These are phyloP conservation scores for Lactarius evosmus DNA, from an alignment of 768 basidiomycete species.

Conservation along the genomic window DNA sequence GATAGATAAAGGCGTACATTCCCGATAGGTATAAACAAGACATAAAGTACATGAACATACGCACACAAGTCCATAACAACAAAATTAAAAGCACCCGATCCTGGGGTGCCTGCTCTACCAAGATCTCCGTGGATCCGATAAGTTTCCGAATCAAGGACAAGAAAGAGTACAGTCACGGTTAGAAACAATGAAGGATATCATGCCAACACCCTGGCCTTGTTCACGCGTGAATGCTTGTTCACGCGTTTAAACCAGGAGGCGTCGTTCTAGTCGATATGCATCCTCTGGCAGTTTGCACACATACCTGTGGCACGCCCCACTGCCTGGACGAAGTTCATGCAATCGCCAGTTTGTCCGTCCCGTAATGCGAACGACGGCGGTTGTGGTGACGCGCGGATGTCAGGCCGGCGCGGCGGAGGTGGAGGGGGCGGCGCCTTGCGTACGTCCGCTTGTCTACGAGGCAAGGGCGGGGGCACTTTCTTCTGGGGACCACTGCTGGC, in stretches of 20 bases:
- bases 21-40: neutral
- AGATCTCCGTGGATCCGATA: neutral
- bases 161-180: neutral
- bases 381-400: slow-evolving; percentile 17
- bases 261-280: slow-evolving; percentile 36
- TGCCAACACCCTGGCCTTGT: neutral
- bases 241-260: neutral
- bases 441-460: slow-evolving; percentile 30
- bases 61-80: neutral
- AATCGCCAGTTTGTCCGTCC: slow-evolving; percentile 44
- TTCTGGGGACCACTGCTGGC: slow-evolving; percentile 8
- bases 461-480: slow-evolving; percentile 25
- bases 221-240: neutral
- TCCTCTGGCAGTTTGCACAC: slow-evolving; percentile 63
- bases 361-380: slow-evolving; percentile 29
- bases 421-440: slow-evolving; percentile 35
- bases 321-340: slow-evolving; percentile 59
- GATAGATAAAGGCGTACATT: neutral
- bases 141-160: neutral
- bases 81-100: neutral
- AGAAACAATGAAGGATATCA: neutral
- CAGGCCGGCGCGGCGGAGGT: slow-evolving; percentile 33
- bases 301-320: slow-evolving; percentile 61
- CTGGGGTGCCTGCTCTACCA: neutral
- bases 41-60: neutral